Percentiles rank a stretch among this genome's conserved stretches.
Conservation (phyloP, 257 asterid species). For the Solanum arcanum region DNA sequence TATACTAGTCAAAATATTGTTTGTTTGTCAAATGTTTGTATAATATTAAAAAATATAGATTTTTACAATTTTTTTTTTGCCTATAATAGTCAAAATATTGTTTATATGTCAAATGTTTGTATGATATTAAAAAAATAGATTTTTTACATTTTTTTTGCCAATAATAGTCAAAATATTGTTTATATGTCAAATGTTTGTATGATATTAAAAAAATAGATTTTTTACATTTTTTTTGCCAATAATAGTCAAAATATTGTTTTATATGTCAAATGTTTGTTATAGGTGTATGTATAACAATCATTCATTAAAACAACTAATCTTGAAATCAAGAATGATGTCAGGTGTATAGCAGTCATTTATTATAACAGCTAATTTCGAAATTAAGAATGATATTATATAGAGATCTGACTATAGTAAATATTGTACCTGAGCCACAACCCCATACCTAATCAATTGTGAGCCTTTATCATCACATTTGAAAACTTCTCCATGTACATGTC, state of each 20-base stretch:
- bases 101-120: not conserved
- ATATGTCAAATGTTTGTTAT: not conserved
- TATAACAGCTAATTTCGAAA: not conserved
- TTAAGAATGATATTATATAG: not conserved
- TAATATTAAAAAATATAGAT: too few species aligned
- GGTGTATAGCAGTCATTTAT: not conserved
- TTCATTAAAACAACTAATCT: not conserved
- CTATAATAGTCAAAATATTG: not conserved
- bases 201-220: not conserved
- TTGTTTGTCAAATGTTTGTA: not conserved
- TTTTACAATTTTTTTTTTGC: not conserved
- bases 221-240: not conserved
- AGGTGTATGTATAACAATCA: not conserved
- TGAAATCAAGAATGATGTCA: not conserved
- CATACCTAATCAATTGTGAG: constrained; percentile 5
- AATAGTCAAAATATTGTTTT: not conserved
- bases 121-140: not conserved
- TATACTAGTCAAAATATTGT: not conserved
- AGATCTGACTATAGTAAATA: not conserved
- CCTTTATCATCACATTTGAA: not conserved
- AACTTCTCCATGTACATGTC: not conserved
- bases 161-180: not conserved
- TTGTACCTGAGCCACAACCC: constrained; percentile 12
- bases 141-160: not conserved
- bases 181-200: not conserved